Conservation (phyloP, 352 stramenopile genomes). For the Peronospora farinosa region DNA sequence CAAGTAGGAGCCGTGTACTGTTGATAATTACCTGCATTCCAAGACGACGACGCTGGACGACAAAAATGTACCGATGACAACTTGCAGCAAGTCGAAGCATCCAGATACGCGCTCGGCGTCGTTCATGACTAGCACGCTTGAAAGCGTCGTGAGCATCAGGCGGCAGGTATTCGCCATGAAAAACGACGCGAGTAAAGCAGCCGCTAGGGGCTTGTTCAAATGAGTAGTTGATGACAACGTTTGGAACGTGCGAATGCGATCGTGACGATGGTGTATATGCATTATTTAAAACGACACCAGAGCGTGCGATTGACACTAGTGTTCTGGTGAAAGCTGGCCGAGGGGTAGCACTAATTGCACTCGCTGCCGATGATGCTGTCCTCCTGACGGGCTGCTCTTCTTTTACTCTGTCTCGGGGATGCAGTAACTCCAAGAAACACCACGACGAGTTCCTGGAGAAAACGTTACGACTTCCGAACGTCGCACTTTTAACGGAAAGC, state of each 20-base stretch:
- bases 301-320: constrained; percentile 22
- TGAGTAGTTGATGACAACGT: constrained; percentile 40
- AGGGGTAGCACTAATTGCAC: constrained; percentile 2
- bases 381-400: constrained; percentile 19
- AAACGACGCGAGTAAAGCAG: constrained; percentile 32
- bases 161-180: constrained; percentile 36
- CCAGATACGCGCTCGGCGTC: constrained; percentile 24
- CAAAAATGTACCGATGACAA: constrained; percentile 34
- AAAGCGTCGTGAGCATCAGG: constrained; percentile 19
- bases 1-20: constrained; percentile 24
- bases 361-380: constrained; percentile 21
- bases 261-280: not conserved
- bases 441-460: constrained; percentile 38
- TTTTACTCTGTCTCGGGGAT: constrained; percentile 23
- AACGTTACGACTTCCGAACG: constrained; percentile 30
- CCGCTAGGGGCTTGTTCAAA: constrained; percentile 37
- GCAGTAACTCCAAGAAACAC: constrained; percentile 39
- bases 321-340: constrained; percentile 31
- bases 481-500: constrained; percentile 32
- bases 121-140: constrained; percentile 25
- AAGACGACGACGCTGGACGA: constrained; percentile 40
- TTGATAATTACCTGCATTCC: constrained; percentile 42
- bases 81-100: constrained; percentile 28
- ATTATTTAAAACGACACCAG: constrained; percentile 16
- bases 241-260: constrained; percentile 24